Evolutionary conservation across 2,329 filamentous ascomycete genomes (phyloP).

Genomic region (Xylariales sp.): DNA sequence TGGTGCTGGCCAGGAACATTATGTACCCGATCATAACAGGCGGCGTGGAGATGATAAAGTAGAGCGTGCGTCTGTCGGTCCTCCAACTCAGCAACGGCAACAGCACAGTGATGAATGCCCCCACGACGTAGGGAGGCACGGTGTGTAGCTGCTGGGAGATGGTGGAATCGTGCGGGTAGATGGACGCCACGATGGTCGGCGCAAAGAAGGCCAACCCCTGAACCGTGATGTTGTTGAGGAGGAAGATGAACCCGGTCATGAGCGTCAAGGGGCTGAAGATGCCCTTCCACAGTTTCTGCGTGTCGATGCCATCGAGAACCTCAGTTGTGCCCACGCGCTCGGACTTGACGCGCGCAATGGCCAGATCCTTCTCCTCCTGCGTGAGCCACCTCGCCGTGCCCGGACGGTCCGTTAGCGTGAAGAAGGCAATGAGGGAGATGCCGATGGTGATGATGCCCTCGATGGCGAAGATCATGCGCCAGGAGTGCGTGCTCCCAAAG

Average conservation of each 20-base stretch:
- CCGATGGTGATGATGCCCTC: conserved; percentile 49
- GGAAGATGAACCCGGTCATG: conserved; percentile 18
- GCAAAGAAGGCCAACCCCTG: conserved; percentile 67
- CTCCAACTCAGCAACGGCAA: conserved; percentile 60
- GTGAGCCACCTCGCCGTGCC: conserved; percentile 64
- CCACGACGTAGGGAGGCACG: conserved; percentile 66
- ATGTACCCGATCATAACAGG: conserved; percentile 66
- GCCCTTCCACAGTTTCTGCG: conserved; percentile 53
- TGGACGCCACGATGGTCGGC: conserved; percentile 65
- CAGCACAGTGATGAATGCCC: conserved; percentile 61
- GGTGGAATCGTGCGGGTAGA: conserved; percentile 53
- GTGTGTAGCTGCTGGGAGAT: conserved; percentile 66
- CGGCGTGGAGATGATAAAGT: conserved; percentile 56
- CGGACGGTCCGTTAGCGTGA: conserved; percentile 65
- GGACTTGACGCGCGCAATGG: conserved; percentile 62
- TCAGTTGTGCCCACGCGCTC: conserved; percentile 59
- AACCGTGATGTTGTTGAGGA: conserved; percentile 52
- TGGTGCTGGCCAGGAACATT: conserved; percentile 59
- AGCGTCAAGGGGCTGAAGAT: conserved; percentile 56
- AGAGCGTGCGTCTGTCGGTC: conserved; percentile 53
- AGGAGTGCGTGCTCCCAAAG: conserved; percentile 32
- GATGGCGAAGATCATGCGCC: conserved; percentile 26
- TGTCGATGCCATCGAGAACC: conserved; percentile 60
- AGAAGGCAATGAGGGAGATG: conserved; percentile 55
- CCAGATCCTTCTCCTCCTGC: conserved; percentile 61